phyloP scores from a whole-genome alignment of 2,329 filamentous ascomycete genomes.

The Chaetomium strumarium region DNA sequence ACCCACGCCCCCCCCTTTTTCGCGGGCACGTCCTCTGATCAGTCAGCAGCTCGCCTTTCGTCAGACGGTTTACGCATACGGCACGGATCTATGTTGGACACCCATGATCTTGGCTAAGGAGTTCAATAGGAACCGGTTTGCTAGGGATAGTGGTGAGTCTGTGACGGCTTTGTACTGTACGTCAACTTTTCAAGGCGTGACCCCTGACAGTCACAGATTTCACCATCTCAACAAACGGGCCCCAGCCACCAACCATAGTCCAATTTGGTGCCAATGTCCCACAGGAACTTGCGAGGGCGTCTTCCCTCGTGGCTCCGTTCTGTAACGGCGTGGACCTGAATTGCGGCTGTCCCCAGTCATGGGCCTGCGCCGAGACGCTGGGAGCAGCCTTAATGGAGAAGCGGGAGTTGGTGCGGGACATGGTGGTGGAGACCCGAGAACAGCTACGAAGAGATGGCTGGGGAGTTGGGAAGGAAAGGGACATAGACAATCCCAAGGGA shows the following conservation, averaged over 20 bases:
- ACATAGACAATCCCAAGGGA: slow-evolving; percentile 40
- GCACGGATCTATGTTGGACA: slow-evolving; percentile 62
- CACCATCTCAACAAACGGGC: slow-evolving; percentile 48
- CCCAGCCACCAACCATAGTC: slow-evolving; percentile 55
- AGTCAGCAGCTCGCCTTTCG: slow-evolving; percentile 57
- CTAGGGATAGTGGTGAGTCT: slow-evolving; percentile 52
- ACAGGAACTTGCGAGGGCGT: slow-evolving; percentile 56
- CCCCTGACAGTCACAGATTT: slow-evolving; percentile 41
- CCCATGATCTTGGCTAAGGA: slow-evolving; percentile 68
- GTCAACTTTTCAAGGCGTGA: neutral
- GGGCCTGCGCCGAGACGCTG: slow-evolving; percentile 63
- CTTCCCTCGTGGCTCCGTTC: slow-evolving; percentile 55
- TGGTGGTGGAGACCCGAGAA: slow-evolving; percentile 53
- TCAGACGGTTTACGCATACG: slow-evolving; percentile 59
- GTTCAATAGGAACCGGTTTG: slow-evolving; percentile 56
- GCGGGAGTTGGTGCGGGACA: slow-evolving; percentile 59
- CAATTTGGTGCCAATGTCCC: slow-evolving; percentile 62
- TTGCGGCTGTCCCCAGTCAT: slow-evolving; percentile 67
- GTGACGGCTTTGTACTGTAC: neutral
- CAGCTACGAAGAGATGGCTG: slow-evolving; percentile 49
- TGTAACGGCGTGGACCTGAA: slow-evolving; percentile 64
- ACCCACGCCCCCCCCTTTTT: neutral
- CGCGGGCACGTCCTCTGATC: neutral
- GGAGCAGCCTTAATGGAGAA: slow-evolving; percentile 64
- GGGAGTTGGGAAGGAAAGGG: slow-evolving; percentile 39